Evolutionary conservation across 1,284 basidiomycete genomes (phyloP).

Genomic region (Anthracocystis panici-leucophaei): DNA sequence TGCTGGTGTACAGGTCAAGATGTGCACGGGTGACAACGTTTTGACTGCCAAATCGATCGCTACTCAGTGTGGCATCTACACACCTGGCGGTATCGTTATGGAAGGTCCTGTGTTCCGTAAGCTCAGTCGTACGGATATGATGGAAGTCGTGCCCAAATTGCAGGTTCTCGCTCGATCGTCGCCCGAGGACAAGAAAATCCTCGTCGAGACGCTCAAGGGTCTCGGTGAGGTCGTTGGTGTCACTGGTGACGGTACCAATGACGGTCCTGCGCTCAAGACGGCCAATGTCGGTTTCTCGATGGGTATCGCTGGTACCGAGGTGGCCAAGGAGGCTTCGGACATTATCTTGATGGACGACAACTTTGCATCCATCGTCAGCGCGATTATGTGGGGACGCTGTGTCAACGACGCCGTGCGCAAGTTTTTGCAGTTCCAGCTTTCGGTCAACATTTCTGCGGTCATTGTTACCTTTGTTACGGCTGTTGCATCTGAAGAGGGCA

Average conservation of each 20-base stretch:
- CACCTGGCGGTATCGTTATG: slow-evolving; percentile 92
- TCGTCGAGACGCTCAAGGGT: slow-evolving; percentile 87
- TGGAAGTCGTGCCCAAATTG: slow-evolving; percentile 73
- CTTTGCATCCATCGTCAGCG: slow-evolving; percentile 91
- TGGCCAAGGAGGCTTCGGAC: slow-evolving; percentile 98
- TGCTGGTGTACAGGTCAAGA: slow-evolving; percentile 96
- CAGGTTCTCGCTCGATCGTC: slow-evolving; percentile 89
- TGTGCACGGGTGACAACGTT: slow-evolving; percentile 98
- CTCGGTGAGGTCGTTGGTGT: slow-evolving; percentile 95
- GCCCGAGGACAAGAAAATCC: slow-evolving; percentile 93
- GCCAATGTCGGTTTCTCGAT: slow-evolving; percentile 74
- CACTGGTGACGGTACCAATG: slow-evolving; percentile 98
- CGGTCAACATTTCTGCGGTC: slow-evolving; percentile 94
- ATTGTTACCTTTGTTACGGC: slow-evolving; percentile 92
- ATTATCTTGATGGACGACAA: slow-evolving; percentile 98
- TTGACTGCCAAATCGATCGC: slow-evolving; percentile 89
- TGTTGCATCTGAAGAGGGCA: slow-evolving; percentile 80
- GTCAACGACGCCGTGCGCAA: slow-evolving; percentile 98
- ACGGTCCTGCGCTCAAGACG: slow-evolving; percentile 94
- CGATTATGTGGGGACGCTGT: slow-evolving; percentile 98
- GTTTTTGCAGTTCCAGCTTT: slow-evolving; percentile 98
- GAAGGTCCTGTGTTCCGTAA: slow-evolving; percentile 83
- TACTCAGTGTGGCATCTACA: slow-evolving; percentile 93
- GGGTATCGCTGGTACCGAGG: slow-evolving; percentile 98
- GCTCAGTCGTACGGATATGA: slow-evolving; percentile 72